Evolutionary conservation across 2,329 filamentous ascomycete species (phyloP).

Genomic region (Teratosphaeriaceae sp.): DNA sequence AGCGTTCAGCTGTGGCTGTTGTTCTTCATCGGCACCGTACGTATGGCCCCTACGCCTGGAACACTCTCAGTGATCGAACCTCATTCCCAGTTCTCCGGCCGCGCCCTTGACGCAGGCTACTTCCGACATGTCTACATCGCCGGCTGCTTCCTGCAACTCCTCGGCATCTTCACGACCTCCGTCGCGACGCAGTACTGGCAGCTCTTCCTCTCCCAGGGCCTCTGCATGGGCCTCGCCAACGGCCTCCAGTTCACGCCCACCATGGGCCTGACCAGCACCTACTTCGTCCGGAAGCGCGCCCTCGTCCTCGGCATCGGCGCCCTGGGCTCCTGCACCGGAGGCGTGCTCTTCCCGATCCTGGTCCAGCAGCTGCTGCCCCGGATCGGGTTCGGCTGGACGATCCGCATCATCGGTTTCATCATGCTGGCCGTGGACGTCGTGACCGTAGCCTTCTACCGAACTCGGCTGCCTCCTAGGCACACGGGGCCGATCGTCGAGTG

Average conservation of each 20-base stretch:
- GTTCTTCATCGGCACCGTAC: constrained; percentile 41
- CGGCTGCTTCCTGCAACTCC: constrained; percentile 37
- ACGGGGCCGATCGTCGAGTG: constrained; percentile 38
- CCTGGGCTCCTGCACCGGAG: constrained; percentile 52
- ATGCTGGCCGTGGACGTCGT: constrained; percentile 28
- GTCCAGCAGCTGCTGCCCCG: constrained; percentile 40
- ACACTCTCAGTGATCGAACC: too few species aligned
- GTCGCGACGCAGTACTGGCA: constrained; percentile 47
- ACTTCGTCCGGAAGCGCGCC: constrained; percentile 52
- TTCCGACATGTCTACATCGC: constrained; percentile 39
- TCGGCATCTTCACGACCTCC: constrained; percentile 47
- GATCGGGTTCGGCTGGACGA: constrained; percentile 50
- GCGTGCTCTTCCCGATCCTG: constrained; percentile 49
- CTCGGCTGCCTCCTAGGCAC: constrained; percentile 38
- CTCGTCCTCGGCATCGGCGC: constrained; percentile 56
- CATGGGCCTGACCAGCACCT: constrained; percentile 59
- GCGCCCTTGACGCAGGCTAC: constrained; percentile 47
- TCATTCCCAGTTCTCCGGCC: constrained; percentile 41
- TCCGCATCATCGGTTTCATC: constrained; percentile 39
- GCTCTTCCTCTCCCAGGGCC: constrained; percentile 45
- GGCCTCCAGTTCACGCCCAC: constrained; percentile 59
- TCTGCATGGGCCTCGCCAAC: constrained; percentile 49
- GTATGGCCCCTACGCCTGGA: too few species aligned
- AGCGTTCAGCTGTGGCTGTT: constrained; percentile 47
- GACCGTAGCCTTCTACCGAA: constrained; percentile 23